A percentile compares a stretch with the other conserved stretches of the same genome.
Conservation (phyloP, 2,329 filamentous ascomycete genomes). For the Verticillium nonalfalfae region DNA sequence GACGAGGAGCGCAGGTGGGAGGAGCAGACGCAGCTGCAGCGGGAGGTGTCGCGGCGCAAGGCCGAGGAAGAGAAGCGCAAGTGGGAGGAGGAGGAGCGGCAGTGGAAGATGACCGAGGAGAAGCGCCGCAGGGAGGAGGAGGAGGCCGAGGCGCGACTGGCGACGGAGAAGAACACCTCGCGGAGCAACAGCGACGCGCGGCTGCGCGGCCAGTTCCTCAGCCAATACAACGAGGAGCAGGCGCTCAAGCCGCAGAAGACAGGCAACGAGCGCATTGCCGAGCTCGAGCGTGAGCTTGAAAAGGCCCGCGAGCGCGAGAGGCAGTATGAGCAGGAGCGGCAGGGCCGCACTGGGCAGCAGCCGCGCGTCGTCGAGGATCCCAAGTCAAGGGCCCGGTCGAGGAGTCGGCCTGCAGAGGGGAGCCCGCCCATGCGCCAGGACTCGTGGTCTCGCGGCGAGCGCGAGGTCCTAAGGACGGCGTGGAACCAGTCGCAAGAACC, state of each 20-base stretch:
- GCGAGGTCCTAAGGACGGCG: conserved; percentile 54
- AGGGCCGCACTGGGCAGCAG: conserved; percentile 38
- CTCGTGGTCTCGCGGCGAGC: conserved; percentile 59
- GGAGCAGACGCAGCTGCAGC: conserved; percentile 53
- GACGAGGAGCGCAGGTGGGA: conserved; percentile 65
- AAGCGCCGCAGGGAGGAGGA: conserved; percentile 65
- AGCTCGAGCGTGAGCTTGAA: conserved; percentile 71
- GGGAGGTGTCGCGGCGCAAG: conserved; percentile 53
- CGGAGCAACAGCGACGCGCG: conserved; percentile 56
- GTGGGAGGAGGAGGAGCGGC: conserved; percentile 71
- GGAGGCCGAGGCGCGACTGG: conserved; percentile 61
- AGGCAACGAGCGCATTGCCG: conserved; percentile 22
- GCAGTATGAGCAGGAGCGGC: conserved; percentile 53
- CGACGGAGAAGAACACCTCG: conserved; percentile 58
- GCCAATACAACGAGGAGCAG: conserved; percentile 76
- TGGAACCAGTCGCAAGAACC: conserved; percentile 32
- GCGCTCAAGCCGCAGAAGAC: conserved; percentile 14
- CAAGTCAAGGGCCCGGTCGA: conserved; percentile 22
- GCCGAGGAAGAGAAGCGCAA: conserved; percentile 63
- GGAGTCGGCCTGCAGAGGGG: conserved; percentile 17
- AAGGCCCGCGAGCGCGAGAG: conserved; percentile 55
- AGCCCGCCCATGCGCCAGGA: conserved; percentile 48
- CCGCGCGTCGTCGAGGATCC: conserved; percentile 13
- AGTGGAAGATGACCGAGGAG: conserved; percentile 74
- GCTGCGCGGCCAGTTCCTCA: conserved; percentile 77